Base-by-base conservation (phyloP, 2,329 filamentous ascomycete species). In the Aspergillus eucalypticola region DNA sequence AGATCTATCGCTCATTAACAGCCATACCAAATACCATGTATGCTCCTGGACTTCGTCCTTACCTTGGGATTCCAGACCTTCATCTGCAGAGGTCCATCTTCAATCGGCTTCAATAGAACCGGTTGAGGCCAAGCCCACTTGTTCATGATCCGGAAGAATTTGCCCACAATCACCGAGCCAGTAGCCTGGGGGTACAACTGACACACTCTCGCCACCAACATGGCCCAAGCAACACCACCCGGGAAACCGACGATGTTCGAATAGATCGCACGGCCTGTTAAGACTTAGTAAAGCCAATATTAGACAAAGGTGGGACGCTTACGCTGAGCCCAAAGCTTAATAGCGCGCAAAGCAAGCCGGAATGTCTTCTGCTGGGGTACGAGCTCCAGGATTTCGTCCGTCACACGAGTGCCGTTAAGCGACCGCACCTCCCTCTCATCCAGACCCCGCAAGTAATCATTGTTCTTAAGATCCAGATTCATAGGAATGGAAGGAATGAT, bases 211-310 rank as follows among this genome's bases (percentile, higher is more conserved):
- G 95, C 95, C 27, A 98, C 93, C 71, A 99, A 85, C 90, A 99
- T 97, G 11, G 94, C 95, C 92, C 94, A 99, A 5, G 95, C 95
- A 42, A 99, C 93, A 78, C 95, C 95, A 68, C 95, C 95, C 2
- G 95, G 95, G 67, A 95, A 99, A 25, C 95, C 95, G 76, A 96
- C 92, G 64, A 98, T 93, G 71, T 97, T 97, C 65, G 92, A 92
- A 73, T 98, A 98, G 51, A 98, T 92, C 23, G 91, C 95, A 62
- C 94, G 90, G 54, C 89, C 79, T 83, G 17, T 58, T 32, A 44
- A 48, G 57, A 60, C 49, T 54, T 41, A 27, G 38, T 19, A 62
- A 39, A 10, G 7, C 2, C 19, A 35, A 4, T 29, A 0, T 11
- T 5, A 23, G 0, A 58, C 3, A 38, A 11, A 3, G 8, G 10